These are phyloP conservation scores for Colletotrichum tropicale DNA, from an alignment of 2,329 filamentous ascomycete genomes.

Conservation along the genomic window DNA sequence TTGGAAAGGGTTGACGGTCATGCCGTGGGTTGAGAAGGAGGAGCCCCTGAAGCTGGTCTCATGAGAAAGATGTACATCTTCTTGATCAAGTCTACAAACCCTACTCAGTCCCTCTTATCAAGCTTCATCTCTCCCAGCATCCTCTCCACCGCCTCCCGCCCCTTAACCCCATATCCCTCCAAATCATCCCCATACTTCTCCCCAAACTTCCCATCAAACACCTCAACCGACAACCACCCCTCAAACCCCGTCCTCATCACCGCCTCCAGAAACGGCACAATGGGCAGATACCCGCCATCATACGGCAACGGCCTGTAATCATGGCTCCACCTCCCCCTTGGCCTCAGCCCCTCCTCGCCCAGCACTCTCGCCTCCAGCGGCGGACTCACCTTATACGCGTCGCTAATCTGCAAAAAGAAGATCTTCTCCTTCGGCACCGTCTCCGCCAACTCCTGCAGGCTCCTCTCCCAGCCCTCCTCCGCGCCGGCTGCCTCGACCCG, in stretches of 20 bases:
- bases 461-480: conserved; percentile 54
- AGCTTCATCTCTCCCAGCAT: conserved; percentile 13
- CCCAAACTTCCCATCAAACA: conserved; percentile 42
- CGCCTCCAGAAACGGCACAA: conserved; percentile 66
- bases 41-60: background rate
- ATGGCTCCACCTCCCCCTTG: conserved; percentile 73
- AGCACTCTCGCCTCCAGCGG: conserved; percentile 54
- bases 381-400: conserved; percentile 68
- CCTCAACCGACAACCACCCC: conserved; percentile 72
- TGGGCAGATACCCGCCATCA: conserved; percentile 73
- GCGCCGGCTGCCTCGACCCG: conserved; percentile 51
- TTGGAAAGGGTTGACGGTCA: conserved; percentile 31
- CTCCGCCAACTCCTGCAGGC: too few relatives aligned
- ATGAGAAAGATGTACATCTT: background rate
- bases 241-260: conserved; percentile 71
- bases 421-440: conserved; percentile 72
- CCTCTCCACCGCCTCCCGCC: conserved; percentile 6
- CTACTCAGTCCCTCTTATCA: background rate
- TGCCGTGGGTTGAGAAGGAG: conserved; percentile 26
- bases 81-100: too few relatives aligned
- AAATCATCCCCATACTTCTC: conserved; percentile 34
- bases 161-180: conserved; percentile 27
- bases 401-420: conserved; percentile 75
- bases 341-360: conserved; percentile 58
- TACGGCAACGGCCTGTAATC: conserved; percentile 73